Evolutionary conservation across 2,329 filamentous ascomycete species (phyloP), one percentile per base, ranked within the genome.

Genomic region (Fusarium temperatum): DNA sequence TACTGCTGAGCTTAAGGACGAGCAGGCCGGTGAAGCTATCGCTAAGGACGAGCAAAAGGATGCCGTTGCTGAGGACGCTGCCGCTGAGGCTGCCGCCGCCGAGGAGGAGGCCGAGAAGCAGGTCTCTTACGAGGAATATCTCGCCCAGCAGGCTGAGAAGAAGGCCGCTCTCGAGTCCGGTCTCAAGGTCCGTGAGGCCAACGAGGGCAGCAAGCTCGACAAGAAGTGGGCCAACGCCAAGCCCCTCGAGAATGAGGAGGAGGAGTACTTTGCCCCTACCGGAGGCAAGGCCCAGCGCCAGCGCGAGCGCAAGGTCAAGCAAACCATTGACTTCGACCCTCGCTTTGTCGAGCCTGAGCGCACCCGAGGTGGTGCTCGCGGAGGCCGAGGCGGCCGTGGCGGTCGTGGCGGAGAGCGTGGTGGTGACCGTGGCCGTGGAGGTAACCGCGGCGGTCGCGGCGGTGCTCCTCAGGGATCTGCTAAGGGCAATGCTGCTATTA

Each of bases 211-310:
- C 87, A 94, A 94, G 88, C 82, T 87, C 80, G 91, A 95, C 88
- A 96, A 96, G 90, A 96, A 98, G 90, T 98, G 95, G 94, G 93
- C 93, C 80, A 88, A 89, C 80, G 95, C 94, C 83, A 97, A 95
- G 88, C 82, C 88, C 67, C 86, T 93, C 65, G 82, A 85, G 81
- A 92, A 92, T 84, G 87, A 90, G 26, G 89, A 94, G 79, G 91
- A 94, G 79, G 91, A 93, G 78, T 98, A 94, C 90, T 92, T 98
- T 81, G 85, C 92, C 80, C 91, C 89, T 78, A 84, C 88, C 76
- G 88, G 87, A 73, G 92, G 92, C 86, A 98, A 98, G 92, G 85
- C 90, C 83, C 88, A 90, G 87, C 93, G 94, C 82, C 91, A 96
- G 87, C 94, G 94, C 82, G 93, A 96, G 88, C 93, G 93, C 87